A percentile compares a stretch with the other conserved stretches of the same genome.
Conservation (phyloP, 176 grass and related monocot genomes). For the Phoenix dactylifera region DNA sequence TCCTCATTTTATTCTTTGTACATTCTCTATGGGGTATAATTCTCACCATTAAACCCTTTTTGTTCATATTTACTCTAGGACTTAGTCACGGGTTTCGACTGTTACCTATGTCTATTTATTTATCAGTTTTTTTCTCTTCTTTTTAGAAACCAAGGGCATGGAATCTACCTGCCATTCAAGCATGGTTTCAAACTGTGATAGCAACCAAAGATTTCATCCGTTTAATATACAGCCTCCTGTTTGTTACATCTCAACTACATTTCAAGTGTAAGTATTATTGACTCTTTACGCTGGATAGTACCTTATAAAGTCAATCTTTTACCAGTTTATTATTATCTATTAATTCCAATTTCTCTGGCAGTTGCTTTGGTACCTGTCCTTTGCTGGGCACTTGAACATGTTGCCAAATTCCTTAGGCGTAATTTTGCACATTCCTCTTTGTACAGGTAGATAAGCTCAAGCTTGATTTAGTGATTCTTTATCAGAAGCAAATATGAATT, state of each 20-base stretch:
- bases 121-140: conserved; percentile 7
- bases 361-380: conserved; percentile 88
- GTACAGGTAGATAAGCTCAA: conserved; percentile 51
- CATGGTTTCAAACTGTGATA: conserved; percentile 59
- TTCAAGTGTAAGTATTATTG: conserved; percentile 64
- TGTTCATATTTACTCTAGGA: too few species aligned
- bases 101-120: conserved; percentile 5
- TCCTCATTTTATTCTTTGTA: conserved; percentile 65
- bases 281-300: too few species aligned
- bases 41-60: too few species aligned
- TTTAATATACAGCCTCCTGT: conserved; percentile 81
- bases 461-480: conserved; percentile 4
- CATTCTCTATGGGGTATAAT: conserved; percentile 50
- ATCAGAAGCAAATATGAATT: too few species aligned
- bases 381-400: conserved; percentile 82
- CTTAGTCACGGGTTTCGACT: neutral
- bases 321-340: neutral
- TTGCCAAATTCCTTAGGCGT: conserved; percentile 61
- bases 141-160: conserved; percentile 77
- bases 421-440: conserved; percentile 71
- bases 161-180: conserved; percentile 44
- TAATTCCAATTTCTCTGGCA: conserved; percentile 32
- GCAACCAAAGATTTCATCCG: conserved; percentile 87
- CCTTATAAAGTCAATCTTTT: too few species aligned
- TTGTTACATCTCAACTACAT: conserved; percentile 74